Conservation (phyloP, 768 basidiomycete genomes). For the Podaxis sp. region DNA sequence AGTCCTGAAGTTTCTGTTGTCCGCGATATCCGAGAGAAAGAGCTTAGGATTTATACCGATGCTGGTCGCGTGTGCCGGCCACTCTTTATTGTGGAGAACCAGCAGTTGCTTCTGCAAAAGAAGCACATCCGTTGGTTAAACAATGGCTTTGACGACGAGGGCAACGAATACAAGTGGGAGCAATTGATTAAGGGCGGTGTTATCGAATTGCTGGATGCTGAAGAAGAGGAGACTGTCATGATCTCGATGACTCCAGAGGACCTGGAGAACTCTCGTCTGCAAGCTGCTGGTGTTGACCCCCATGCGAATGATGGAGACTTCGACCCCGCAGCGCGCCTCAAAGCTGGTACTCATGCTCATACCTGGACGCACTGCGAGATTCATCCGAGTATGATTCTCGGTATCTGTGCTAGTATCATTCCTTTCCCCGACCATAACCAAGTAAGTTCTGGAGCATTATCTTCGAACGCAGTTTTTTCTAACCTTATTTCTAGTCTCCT, state of each 20-base stretch:
- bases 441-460: conserved; percentile 38
- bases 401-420: conserved; percentile 97
- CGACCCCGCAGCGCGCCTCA: conserved; percentile 86
- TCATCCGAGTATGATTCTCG: conserved; percentile 98
- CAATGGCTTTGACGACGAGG: conserved; percentile 53
- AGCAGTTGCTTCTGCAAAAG: conserved; percentile 79
- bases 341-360: conserved; percentile 78
- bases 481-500: conserved; percentile 62
- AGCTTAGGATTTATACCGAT: conserved; percentile 92
- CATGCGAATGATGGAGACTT: conserved; percentile 63
- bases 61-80: conserved; percentile 97
- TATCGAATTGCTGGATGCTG: conserved; percentile 93
- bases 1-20: conserved; percentile 96
- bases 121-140: conserved; percentile 75
- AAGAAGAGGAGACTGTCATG: conserved; percentile 99
- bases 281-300: conserved; percentile 54
- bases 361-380: conserved; percentile 99
- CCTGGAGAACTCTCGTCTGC: conserved; percentile 75
- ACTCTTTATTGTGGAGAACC: conserved; percentile 93
- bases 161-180: conserved; percentile 78
- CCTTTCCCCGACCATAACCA: conserved; percentile 99
- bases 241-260: conserved; percentile 99
- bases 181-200: conserved; percentile 82
- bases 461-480: background rate
- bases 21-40: conserved; percentile 94